A percentile compares a stretch with the other conserved stretches of the same genome.
Conservation (phyloP, 73 alveolate species). For the Tetrahymena borealis region DNA sequence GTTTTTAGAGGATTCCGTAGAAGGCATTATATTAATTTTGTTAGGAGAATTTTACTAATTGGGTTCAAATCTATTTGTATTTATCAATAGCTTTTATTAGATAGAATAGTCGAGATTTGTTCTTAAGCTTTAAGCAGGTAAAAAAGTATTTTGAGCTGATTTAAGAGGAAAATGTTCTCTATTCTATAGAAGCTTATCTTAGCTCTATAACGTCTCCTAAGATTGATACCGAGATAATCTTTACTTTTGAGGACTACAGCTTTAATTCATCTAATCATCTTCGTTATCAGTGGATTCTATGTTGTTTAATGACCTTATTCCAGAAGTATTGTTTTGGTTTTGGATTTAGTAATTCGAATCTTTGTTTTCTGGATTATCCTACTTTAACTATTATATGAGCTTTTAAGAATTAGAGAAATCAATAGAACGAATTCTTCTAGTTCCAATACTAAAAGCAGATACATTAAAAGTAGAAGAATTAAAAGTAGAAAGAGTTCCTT, state of each 20-base stretch:
- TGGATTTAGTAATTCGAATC: not conserved
- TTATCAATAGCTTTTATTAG: not conserved
- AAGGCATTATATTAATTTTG: not conserved
- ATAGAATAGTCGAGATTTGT: not conserved
- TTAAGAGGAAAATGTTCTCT: not conserved
- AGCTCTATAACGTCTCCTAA: not conserved
- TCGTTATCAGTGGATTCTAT: not conserved
- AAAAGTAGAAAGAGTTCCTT: not conserved
- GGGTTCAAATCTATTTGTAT: not conserved
- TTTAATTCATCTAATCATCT: not conserved
- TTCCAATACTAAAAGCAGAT: not conserved
- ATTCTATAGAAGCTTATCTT: not conserved
- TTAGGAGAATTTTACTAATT: not conserved
- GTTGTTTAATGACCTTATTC: not conserved
- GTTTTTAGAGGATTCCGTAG: not conserved
- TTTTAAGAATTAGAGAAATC: too few relatives aligned
- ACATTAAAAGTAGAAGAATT: not conserved
- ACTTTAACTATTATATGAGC: too few relatives aligned
- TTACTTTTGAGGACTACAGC: not conserved
- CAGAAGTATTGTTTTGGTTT: not conserved
- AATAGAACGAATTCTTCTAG: not conserved
- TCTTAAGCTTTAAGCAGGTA: not conserved
- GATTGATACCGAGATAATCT: not conserved
- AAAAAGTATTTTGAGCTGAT: not conserved
- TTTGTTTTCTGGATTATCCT: too few relatives aligned